Conservation (phyloP, 768 basidiomycete species). For the Tricholoma saponaceum region DNA sequence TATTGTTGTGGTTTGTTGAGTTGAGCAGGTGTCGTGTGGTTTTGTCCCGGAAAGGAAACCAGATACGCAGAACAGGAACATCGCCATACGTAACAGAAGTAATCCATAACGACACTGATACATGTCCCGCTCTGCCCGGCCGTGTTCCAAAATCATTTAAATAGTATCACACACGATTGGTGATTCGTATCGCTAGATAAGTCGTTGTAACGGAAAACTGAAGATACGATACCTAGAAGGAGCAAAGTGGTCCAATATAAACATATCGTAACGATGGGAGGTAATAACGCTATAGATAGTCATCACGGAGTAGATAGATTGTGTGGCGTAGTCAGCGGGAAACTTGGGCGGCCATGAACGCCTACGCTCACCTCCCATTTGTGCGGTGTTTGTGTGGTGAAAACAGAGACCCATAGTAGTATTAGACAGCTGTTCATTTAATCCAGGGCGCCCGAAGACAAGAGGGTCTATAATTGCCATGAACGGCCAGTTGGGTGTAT, state of each 20-base stretch:
- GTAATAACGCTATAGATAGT: neutral
- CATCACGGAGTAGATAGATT: neutral
- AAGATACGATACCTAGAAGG: neutral
- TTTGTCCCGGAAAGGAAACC: neutral
- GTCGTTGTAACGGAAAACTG: neutral
- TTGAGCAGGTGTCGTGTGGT: neutral
- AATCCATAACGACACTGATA: neutral
- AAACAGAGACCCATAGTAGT: neutral
- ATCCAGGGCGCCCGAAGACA: neutral
- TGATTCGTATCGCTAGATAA: neutral
- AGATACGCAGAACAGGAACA: no score
- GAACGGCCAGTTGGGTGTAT: neutral
- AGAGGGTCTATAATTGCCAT: neutral
- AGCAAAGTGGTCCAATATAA: neutral
- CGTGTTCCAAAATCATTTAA: neutral
- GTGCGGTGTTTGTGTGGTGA: neutral
- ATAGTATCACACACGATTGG: neutral
- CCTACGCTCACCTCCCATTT: neutral
- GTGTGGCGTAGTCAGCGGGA: neutral
- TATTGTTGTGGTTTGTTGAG: constrained; percentile 2
- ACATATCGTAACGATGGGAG: neutral
- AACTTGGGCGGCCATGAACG: neutral
- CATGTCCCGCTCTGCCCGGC: neutral
- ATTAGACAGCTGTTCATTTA: neutral
- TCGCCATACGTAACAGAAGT: no score